These are phyloP conservation scores for Lentinula novae-zelandiae DNA, from an alignment of 1,284 basidiomycete genomes.

Conservation along the genomic window DNA sequence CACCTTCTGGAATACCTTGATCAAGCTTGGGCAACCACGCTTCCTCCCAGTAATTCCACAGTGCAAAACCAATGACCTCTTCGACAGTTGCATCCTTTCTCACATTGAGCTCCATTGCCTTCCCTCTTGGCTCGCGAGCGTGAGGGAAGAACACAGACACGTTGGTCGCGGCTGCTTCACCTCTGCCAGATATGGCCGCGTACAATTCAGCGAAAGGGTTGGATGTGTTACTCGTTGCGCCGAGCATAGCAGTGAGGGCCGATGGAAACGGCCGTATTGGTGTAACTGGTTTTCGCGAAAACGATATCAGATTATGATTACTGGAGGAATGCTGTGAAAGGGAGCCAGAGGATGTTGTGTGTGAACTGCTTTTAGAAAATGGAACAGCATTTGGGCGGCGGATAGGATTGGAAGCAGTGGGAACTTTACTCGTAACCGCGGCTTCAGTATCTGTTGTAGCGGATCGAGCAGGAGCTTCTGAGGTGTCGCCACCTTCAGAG, in stretches of 20 bases:
- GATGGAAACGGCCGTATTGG: slow-evolving; percentile 45
- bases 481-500: slow-evolving; percentile 39
- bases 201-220: slow-evolving; percentile 86
- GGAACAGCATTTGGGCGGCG: slow-evolving; percentile 4
- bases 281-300: slow-evolving; percentile 47
- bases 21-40: slow-evolving; percentile 77
- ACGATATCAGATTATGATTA: slow-evolving; percentile 38
- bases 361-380: slow-evolving; percentile 13
- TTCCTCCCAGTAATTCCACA: slow-evolving; percentile 92
- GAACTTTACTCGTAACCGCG: not conserved
- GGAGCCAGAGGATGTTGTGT: slow-evolving; percentile 13
- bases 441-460: not conserved
- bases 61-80: slow-evolving; percentile 90
- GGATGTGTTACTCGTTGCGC: slow-evolving; percentile 45
- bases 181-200: slow-evolving; percentile 72
- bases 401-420: slow-evolving; percentile 1
- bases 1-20: slow-evolving; percentile 49
- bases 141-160: slow-evolving; percentile 90
- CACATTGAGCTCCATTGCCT: slow-evolving; percentile 65
- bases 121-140: slow-evolving; percentile 58
- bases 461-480: slow-evolving; percentile 15
- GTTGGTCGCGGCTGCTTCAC: slow-evolving; percentile 57
- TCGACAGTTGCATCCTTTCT: slow-evolving; percentile 90
- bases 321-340: slow-evolving; percentile 18
- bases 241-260: slow-evolving; percentile 64